Percentiles rank a stretch among this genome's conserved stretches.
phyloP scores from a whole-genome alignment of 2,329 filamentous ascomycete genomes.

The Capronia epimyces region DNA sequence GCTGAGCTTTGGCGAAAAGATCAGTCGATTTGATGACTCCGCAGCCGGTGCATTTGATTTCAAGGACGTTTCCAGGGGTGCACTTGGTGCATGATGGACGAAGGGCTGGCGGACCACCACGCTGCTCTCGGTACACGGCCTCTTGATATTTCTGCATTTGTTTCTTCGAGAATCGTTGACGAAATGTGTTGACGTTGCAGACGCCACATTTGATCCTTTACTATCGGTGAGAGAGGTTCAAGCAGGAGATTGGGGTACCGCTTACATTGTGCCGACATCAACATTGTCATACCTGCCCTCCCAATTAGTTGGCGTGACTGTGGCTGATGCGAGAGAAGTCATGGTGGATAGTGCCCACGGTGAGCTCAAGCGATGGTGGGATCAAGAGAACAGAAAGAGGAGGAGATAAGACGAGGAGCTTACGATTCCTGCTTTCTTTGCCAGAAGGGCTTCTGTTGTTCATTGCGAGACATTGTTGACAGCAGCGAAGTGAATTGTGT shows the following conservation, averaged over 20 bases:
- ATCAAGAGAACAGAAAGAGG: background rate
- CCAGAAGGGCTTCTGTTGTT: conserved; percentile 13
- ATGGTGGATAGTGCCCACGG: background rate
- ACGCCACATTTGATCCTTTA: conserved; percentile 44
- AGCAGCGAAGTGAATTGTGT: background rate
- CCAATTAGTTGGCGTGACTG: background rate
- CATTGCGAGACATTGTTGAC: conserved; percentile 12
- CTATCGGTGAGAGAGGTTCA: background rate
- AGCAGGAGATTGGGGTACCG: background rate
- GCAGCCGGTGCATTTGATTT: conserved; percentile 48
- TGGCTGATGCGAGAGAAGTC: background rate
- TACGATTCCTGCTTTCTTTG: conserved; percentile 19
- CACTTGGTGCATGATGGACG: conserved; percentile 43
- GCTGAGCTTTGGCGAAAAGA: conserved; percentile 47
- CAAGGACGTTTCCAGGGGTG: conserved; percentile 39
- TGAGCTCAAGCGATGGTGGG: background rate
- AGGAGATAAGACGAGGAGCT: conserved; percentile 1
- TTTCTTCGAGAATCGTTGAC: conserved; percentile 43
- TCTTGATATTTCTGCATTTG: conserved; percentile 37
- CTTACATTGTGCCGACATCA: conserved; percentile 14
- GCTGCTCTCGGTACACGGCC: conserved; percentile 5
- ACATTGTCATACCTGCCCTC: conserved; percentile 13
- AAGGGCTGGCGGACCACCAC: conserved; percentile 23
- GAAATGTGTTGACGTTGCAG: conserved; percentile 40
- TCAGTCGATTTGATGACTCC: conserved; percentile 43